Evolutionary conservation across 2,329 filamentous ascomycete species (phyloP), one percentile per base, ranked within the genome.

Genomic region (Fusarium papillatum): DNA sequence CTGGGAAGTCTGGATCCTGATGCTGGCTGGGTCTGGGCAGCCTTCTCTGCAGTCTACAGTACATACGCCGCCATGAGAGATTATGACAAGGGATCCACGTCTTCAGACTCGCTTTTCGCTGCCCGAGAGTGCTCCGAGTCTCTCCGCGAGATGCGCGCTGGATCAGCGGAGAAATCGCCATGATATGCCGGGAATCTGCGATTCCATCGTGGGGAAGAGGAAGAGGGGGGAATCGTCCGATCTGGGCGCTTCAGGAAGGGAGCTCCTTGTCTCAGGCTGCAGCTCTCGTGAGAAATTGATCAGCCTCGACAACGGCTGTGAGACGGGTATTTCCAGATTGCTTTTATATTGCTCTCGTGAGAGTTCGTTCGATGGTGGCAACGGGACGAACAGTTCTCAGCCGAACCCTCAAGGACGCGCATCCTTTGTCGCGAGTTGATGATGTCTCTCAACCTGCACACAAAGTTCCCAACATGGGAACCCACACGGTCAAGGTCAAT

Each of bases 71-170:
- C 38, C 36, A 60, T 62, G 62, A 36, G 64, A 70, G 60, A 69
- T 50, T 67, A 68, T 66, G 61, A 41, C 74, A 59, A 64, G 70
- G 70, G 73, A 75, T 76, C 78, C 78, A 80, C 66, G 64, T 69
- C 60, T 68, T 70, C 57, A 36, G 39, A 41, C n/a, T 41, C 71
- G 65, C 69, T 70, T 53, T 64, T 31, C 59, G 55, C 57, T 70
- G 43, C 31, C 67, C 64, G 70, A 74, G 53, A 62, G 46, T 66
- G 75, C 65, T 77, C 76, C 78, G 78, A 80, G 22, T 79, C 71
- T 77, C 71, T 78, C 78, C 76, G 72, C 59, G 68, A 64, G 43
- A 63, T 70, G 38, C 19, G 61, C 50, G 10, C 59, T 55, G 59
- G 61, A 26, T 62, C 60, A 57, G 31, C 22, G n/a, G 66, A 53